These are phyloP conservation scores for Sordariomycetes sp. DNA, from an alignment of 2,329 filamentous ascomycete species.

Conservation along the genomic window DNA sequence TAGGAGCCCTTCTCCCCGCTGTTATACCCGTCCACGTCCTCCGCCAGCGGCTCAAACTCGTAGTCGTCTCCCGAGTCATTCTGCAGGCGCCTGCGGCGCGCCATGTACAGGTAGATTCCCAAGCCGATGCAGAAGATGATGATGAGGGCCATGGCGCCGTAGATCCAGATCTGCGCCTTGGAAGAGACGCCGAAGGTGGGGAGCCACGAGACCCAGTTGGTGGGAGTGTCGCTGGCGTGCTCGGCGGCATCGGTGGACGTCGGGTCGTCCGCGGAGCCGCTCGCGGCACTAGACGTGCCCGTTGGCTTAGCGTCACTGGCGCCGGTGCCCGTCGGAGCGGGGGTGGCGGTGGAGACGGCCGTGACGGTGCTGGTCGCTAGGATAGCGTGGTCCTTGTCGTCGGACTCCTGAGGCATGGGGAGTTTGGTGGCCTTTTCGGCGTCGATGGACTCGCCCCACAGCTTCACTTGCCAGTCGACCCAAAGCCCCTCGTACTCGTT, in stretches of 20 bases:
- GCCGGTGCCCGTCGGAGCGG: slow-evolving; percentile 10
- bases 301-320: slow-evolving; percentile 17
- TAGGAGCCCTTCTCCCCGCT: slow-evolving; percentile 31
- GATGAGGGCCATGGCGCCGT: slow-evolving; percentile 73
- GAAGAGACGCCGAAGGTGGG: slow-evolving; percentile 84
- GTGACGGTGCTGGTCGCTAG: slow-evolving; percentile 43
- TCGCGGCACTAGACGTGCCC: slow-evolving; percentile 13
- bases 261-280: neutral
- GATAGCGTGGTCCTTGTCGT: slow-evolving; percentile 69
- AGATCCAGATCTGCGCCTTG: slow-evolving; percentile 87
- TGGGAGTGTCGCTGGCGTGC: slow-evolving; percentile 31
- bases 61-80: slow-evolving; percentile 72
- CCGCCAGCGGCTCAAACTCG: slow-evolving; percentile 86
- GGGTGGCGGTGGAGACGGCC: slow-evolving; percentile 20
- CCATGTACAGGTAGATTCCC: slow-evolving; percentile 68
- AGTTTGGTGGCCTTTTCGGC: slow-evolving; percentile 57
- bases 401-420: slow-evolving; percentile 70
- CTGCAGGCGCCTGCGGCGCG: slow-evolving; percentile 61
- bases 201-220: slow-evolving; percentile 72
- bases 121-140: slow-evolving; percentile 69
- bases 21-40: slow-evolving; percentile 51
- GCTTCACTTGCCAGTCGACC: slow-evolving; percentile 81
- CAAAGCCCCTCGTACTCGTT: slow-evolving; percentile 72
- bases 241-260: slow-evolving; percentile 12
- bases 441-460: slow-evolving; percentile 86